Evolutionary conservation across 805 yeast genomes (phyloP).

Genomic region (Hanseniaspora occidentalis): DNA sequence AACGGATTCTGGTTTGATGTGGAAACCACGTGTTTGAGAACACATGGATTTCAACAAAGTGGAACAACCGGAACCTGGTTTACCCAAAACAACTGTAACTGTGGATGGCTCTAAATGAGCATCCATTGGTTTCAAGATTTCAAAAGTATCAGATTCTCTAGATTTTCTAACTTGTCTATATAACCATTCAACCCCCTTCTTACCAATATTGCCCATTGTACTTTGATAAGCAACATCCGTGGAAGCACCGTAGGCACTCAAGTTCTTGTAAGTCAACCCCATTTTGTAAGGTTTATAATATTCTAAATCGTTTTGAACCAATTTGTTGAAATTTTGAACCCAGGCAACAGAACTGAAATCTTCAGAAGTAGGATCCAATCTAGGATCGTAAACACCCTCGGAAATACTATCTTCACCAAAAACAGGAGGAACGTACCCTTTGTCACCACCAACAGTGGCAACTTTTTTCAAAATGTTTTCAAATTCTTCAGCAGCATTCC

Average conservation of each 20-base stretch:
- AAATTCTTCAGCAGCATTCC: no score
- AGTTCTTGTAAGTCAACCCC: constrained; percentile 45
- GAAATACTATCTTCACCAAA: no score
- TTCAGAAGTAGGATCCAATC: constrained; percentile 46
- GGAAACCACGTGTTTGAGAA: constrained; percentile 43
- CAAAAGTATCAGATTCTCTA: constrained; percentile 24
- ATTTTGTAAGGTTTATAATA: constrained; percentile 43
- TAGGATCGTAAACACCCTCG: constrained; percentile 32
- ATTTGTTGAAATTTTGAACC: constrained; percentile 46
- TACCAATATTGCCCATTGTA: constrained; percentile 36
- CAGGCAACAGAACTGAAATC: constrained; percentile 47
- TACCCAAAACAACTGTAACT: constrained; percentile 59
- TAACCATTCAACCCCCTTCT: constrained; percentile 12
- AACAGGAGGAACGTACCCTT: no score
- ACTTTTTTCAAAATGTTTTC: no score
- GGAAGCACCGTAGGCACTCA: constrained; percentile 51
- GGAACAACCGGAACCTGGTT: constrained; percentile 69
- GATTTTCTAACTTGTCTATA: constrained; percentile 11
- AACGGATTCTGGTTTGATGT: constrained; percentile 30
- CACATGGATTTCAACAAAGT: constrained; percentile 47
- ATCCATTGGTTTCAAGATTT: constrained; percentile 40
- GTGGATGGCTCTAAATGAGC: constrained; percentile 52
- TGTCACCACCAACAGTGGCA: no score
- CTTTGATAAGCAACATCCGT: constrained; percentile 54
- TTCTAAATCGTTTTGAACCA: constrained; percentile 44